Evolutionary conservation across 441 rosid genomes (phyloP), one percentile per base, ranked within the genome.

Genomic region (Gossypium gossypioides): DNA sequence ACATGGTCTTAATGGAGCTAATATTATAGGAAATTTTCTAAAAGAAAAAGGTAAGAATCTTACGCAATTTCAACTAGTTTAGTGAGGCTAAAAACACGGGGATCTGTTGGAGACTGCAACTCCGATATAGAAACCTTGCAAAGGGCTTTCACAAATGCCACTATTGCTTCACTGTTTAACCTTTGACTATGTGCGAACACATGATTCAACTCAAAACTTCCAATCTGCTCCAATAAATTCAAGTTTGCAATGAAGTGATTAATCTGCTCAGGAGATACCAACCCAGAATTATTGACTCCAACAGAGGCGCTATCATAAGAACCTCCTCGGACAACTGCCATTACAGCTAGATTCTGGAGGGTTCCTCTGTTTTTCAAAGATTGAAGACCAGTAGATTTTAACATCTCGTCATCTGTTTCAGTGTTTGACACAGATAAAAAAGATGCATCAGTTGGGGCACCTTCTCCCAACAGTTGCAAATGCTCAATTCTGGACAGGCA

Each of bases 251-350:
- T 85, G 76, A 95, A 92, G 77, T 82, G 81, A 73, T 82, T 84
- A 69, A 95, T 91, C 84, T 95, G 93, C 75, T 89, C 96, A 34
- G 88, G 86, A 74, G 86, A 84, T 74, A 95, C 90, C 73, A 85
- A 88, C 59, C 88, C 90, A 13, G 89, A 74, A 64, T 82, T 74
- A 84, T 88, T 87, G 68, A 83, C 76, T 77, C 95, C 96, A 78
- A 83, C 81, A 44, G 84, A 74, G 37, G 86, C 80, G 79, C 98
- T 95, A 78, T 95, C 99, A 76, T 95, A 95, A 62, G 99, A 88
- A 78, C 99, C 96, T 70, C 99, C 99, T 80, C 99, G 87, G 76
- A 95, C 96, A 82, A 92, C 97, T 77, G 99, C 99, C 95, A 92
- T 87, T 77, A 95, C 89, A 61, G 96, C 93, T 68, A 97, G 92